Evolutionary conservation across 1,139 yeast species (phyloP), one percentile per base, ranked within the genome.

Genomic region (Suhomyces taliae): DNA sequence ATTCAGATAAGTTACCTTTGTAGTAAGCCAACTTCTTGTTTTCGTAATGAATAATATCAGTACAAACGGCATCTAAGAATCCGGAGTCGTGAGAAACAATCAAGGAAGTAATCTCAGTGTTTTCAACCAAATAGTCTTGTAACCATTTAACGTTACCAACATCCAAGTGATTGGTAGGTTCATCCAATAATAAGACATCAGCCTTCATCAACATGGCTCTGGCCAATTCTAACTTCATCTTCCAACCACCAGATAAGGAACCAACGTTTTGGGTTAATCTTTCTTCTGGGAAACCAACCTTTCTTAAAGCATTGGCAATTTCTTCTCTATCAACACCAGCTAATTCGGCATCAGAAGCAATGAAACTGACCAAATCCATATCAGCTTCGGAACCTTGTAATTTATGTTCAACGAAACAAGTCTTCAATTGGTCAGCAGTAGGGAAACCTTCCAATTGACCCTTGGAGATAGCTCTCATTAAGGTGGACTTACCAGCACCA

Each of bases 401-500:
- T 65, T 89, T 89, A 74, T 93, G 99, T 75, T 93, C 99, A 43
- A 93, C 99, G 62, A 93, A 93, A 74, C 98, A 91, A 34, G 98
- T 93, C 67, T 87, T 85, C 57, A 93, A 76, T 62, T 87, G 87
- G 49, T 88, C 84, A 59, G 90, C 85, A 56, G 90, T 85, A 36
- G 99, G 99, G 83, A 93, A 93, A 6, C 99, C 99, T 72, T 93
- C 99, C 55, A 93, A 81, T 74, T 93, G 97, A 49, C 98, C 99
- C 64, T 90, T 90, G 47, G 97, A 90, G 61, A 93, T 93, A 35
- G 99, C 88, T 70, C 99, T 82, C 98, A 93, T 91, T 62, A 93
- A 77, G 15, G 99, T 93, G 14, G 97, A 90, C 70, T 93, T 93
- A 75, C 99, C 99, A 50, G 97, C 97, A 80, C 99, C 99, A 67